Conservation (phyloP, 108 stramenopile species). For the Nitzschia sp. region DNA sequence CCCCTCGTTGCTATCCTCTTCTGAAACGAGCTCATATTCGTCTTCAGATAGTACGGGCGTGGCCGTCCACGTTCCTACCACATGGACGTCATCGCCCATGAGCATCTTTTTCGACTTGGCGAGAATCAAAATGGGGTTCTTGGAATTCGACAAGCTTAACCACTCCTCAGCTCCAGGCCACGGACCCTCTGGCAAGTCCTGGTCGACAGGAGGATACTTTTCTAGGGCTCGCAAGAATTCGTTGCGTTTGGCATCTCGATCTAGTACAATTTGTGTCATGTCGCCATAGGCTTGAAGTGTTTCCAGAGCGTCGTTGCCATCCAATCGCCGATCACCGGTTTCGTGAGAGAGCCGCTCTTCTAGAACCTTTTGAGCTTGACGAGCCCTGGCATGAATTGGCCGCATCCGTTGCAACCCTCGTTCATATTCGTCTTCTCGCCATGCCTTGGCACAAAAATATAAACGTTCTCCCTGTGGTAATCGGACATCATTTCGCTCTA, state of each 20-base stretch:
- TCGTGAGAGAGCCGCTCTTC: slow-evolving; percentile 59
- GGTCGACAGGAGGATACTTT: background rate
- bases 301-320: slow-evolving; percentile 64
- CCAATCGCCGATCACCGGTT: slow-evolving; percentile 72
- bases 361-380: slow-evolving; percentile 42
- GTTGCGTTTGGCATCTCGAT: slow-evolving; percentile 43
- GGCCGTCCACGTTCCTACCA: slow-evolving; percentile 10
- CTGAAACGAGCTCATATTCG: background rate
- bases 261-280: slow-evolving; percentile 14
- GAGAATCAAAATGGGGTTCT: background rate
- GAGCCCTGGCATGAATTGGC: slow-evolving; percentile 42
- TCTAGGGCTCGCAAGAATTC: slow-evolving; percentile 35
- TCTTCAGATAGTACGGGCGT: background rate
- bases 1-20: no score
- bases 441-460: slow-evolving; percentile 54
- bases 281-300: slow-evolving; percentile 12
- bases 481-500: slow-evolving; percentile 48
- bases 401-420: slow-evolving; percentile 33
- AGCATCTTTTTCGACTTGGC: background rate
- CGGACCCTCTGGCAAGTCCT: slow-evolving; percentile 1
- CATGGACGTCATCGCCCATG: background rate
- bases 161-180: slow-evolving; percentile 2
- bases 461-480: slow-evolving; percentile 48
- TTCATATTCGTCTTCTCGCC: slow-evolving; percentile 53
- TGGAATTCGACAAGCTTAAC: background rate